Conservation (phyloP, 768 basidiomycete genomes). For the Pisolithus marmoratus region DNA sequence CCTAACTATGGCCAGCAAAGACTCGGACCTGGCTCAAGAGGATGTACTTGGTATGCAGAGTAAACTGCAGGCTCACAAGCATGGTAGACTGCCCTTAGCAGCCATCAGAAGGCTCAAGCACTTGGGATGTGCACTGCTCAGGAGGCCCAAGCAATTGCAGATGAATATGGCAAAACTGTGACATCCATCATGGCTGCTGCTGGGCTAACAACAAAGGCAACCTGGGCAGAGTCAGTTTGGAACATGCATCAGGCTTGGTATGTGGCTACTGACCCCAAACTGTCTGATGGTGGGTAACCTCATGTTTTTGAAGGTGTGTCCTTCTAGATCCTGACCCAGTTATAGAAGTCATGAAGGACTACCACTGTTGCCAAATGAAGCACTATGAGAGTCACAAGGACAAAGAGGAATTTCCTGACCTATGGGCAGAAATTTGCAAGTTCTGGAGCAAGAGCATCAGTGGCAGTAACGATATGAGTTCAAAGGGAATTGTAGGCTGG, state of each 20-base stretch:
- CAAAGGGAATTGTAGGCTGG: background rate
- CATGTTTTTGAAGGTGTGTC: background rate
- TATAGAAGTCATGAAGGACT: background rate
- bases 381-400: too few relatives aligned
- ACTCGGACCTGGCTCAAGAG: background rate
- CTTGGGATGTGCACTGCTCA: too few relatives aligned
- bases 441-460: background rate
- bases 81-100: too few relatives aligned
- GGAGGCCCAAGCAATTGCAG: too few relatives aligned
- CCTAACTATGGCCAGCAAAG: background rate
- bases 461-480: background rate
- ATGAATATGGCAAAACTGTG: background rate
- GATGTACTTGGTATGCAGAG: too few relatives aligned
- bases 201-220: slow-evolving; percentile 1
- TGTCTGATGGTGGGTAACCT: background rate
- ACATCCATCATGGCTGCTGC: background rate
- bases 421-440: background rate
- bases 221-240: background rate
- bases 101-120: too few relatives aligned
- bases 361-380: background rate
- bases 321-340: background rate
- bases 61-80: too few relatives aligned
- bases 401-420: background rate
- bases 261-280: background rate
- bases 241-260: slow-evolving; percentile 5